These are phyloP conservation scores for Saturnispora mendoncae DNA, from an alignment of 805 yeast genomes.

Conservation along the genomic window DNA sequence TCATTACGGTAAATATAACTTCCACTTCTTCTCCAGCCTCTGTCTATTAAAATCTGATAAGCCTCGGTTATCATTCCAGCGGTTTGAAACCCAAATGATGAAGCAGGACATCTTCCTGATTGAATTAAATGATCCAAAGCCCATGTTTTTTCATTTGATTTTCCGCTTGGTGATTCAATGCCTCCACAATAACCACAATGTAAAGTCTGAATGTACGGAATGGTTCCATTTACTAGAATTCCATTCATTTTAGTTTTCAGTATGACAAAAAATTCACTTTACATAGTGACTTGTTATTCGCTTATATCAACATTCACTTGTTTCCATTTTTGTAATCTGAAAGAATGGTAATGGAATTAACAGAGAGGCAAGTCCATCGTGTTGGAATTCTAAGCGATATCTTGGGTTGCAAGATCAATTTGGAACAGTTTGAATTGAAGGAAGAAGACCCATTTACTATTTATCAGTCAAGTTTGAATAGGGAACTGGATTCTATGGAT, in stretches of 20 bases:
- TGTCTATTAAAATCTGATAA: slow-evolving; percentile 59
- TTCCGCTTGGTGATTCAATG: slow-evolving; percentile 14
- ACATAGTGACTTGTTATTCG: no score
- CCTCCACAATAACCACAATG: slow-evolving; percentile 67
- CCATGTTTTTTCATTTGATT: slow-evolving; percentile 25
- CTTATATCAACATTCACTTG: no score
- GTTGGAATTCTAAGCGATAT: slow-evolving; percentile 1
- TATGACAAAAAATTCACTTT: no score
- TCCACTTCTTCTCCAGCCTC: slow-evolving; percentile 79
- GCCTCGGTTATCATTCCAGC: slow-evolving; percentile 31
- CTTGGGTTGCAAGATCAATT: slow-evolving; percentile 3
- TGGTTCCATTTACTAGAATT: neutral
- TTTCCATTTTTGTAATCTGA: neutral
- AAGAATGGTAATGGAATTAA: neutral
- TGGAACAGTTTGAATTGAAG: neutral
- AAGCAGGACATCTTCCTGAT: slow-evolving; percentile 17
- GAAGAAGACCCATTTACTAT: slow-evolving; percentile 1
- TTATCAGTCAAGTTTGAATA: neutral
- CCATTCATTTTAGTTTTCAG: neutral
- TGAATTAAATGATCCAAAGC: slow-evolving; percentile 17
- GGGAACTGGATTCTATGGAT: slow-evolving; percentile 14
- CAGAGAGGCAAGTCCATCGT: neutral
- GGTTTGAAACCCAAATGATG: slow-evolving; percentile 20
- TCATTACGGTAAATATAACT: slow-evolving; percentile 50
- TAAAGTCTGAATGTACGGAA: slow-evolving; percentile 31